Evolutionary conservation across 441 rosid genomes (phyloP), one percentile per base, ranked within the genome.

Genomic region (Euphorbia corollata): DNA sequence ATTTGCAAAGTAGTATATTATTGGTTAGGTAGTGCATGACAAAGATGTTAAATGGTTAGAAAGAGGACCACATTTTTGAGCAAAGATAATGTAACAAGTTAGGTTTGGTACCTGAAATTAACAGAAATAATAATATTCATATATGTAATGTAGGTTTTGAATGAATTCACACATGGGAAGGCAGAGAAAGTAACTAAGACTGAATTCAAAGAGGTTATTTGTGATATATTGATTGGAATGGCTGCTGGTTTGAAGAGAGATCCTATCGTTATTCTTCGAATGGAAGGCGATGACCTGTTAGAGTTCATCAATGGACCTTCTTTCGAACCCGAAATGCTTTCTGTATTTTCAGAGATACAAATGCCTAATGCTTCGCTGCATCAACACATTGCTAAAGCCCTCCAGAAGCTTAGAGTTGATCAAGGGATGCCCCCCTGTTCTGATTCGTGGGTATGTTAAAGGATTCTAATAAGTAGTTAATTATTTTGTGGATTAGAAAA

Each of bases 231-330:
- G 72, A 64, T 91, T 72, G 99, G 98, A 27, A 89, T 94, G 99
- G 98, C 99, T 34, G 86, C 97, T 18, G 98, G 99, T 59, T 77
- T 94, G 80, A 87, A 94, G 81, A 81, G 99, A 60, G 98, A 94
- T 73, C 98, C 97, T 55, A 84, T 94, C 24, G 90, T 91, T 59
- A 91, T 94, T 77, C 97, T 94, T 58, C 96, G 97, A 55, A 89
- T 94, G 45, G 99, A 94, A 62, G 98, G 99, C 51, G 97, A 89
- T 79, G 99, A 94, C 79, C 91, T 94, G 8, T 59, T 54, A 5
- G 98, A 91, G 82, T 91, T 94, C 74, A 73, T 90, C 63, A 71
- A 78, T 43, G 79, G 90, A 55, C 85, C 94, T 3, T 65, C 73
- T 68, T 94, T 82, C 69, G 99, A 94, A 76, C 36, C 82, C 0